Base-by-base conservation (phyloP, 148 eudicot species). In the Heliosperma pusillum region DNA sequence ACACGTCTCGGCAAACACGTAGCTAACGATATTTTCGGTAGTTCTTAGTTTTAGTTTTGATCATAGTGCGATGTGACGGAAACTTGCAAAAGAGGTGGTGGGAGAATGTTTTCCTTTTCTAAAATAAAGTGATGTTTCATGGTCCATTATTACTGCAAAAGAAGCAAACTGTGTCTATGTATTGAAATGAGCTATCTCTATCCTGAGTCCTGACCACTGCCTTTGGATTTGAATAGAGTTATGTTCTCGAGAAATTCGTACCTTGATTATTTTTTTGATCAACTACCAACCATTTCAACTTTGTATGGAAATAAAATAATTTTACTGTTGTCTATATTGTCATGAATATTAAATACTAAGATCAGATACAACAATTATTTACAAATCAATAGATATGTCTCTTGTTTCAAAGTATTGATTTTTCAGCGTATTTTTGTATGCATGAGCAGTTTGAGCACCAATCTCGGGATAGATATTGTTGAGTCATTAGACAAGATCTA, bases 241-340 rank as follows among this genome's bases (percentile, higher is more conserved):
- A 22, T 63, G 75, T 77, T 77, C 75, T 71, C 80, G 44, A 77
- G 63, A 77, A 70, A 77, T 77, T 71, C 80, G 59, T 77, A 66
- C 72, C 59, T 67, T 10, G 30, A 24, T 76, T 55, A 76, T 76
- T 76, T 45, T 66, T 33, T 25, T n/a, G 25, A 63, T 67, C 71
- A 55, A 42, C 66, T 24, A 67, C 65, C 45, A 69, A 42, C 22
- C 19, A 52, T 11, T 29, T 29, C 30, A 29, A 29, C 30, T 10
- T 52, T 52, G 16, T 52, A 52, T 52, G 12, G 15, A 52, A 52
- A 52, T 10, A 10, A 52, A 52, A 52, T 17, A 52, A 52, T 52
- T 13, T 53, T 12, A 53, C 5, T 53, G 57, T 2, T 53, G n/a
- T 53, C 30, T 3, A 1, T 29, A 29, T 29, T 29, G 30, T 29